Evolutionary conservation across 176 grass and related monocot species (phyloP), one percentile per base, ranked within the genome.

Genomic region (Sorghum bicolor): DNA sequence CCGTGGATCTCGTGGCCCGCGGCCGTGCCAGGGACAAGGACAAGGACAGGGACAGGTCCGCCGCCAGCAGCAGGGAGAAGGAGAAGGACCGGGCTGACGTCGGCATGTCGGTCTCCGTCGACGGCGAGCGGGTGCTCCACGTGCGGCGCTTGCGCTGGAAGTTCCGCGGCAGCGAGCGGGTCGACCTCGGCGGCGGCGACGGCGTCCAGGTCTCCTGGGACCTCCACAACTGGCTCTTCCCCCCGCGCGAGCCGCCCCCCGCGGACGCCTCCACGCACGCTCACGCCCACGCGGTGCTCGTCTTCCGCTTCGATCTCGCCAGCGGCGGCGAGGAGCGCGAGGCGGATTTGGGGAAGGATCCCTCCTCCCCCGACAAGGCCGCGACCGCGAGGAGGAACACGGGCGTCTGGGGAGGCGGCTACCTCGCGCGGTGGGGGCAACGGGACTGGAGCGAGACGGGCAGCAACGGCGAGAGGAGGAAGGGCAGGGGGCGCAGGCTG

Each of bases 191-290:
- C 4, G 89, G 78, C 34, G 72, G 77, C 44, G 79, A 84, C 22
- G 80, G 60, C 39, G 84, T 97, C 72, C 89, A 82, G 81, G 40
- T 97, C 84, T 93, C 94, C 1, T 96, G 94, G 94, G 88, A 96
- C 87, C 89, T 96, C 67, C 88, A 96, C 83, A 92, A 93, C 75
- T 96, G 94, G 94, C 75, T 96, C 50, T 96, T 96, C 81, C 83
- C 75, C 5, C 50, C 67, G 33, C 84, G 84, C 52, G 77, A 75
- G 53, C 37, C 73, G 10, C 14, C 83, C 8, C 61, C 78, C 6
- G 32, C 77, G 36, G 63, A 82, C 25, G 84, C 72, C 3, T 24
- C 71, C 2, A 37, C 74, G 53, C 80, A 64, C 66, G 66, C 86
- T 2, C 65, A 55, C 74, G 85, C 58, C 10, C 87, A 89, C 74